A percentile compares a stretch with the other conserved stretches of the same genome.
Evolutionary conservation across 129 eudicot genomes (phyloP).

Genomic region (Artemisia annua): DNA sequence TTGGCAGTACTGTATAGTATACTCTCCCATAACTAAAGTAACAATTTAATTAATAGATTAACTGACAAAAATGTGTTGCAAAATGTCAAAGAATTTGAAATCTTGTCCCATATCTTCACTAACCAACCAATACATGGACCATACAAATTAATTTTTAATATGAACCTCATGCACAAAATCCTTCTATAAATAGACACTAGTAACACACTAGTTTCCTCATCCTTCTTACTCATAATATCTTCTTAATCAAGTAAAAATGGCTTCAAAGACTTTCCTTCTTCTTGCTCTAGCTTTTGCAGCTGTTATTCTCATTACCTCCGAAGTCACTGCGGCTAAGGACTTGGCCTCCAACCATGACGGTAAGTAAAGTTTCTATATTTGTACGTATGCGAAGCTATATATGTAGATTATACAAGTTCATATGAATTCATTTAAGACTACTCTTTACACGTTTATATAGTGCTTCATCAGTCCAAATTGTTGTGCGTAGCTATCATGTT

Average conservation of each 20-base stretch:
- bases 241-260: slow-evolving; percentile 18
- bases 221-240: background rate
- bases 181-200: slow-evolving; percentile 6
- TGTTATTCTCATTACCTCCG: slow-evolving; percentile 33
- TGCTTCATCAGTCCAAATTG: no score
- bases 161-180: background rate
- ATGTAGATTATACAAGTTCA: no score
- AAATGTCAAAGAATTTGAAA: slow-evolving; percentile 1
- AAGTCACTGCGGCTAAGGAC: slow-evolving; percentile 31
- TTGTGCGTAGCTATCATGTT: no score
- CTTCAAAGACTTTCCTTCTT: slow-evolving; percentile 29
- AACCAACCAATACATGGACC: background rate
- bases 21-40: no score
- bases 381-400: no score
- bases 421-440: no score
- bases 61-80: background rate
- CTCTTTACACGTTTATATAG: no score
- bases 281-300: slow-evolving; percentile 27
- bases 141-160: background rate
- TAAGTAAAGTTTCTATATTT: background rate
- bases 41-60: no score
- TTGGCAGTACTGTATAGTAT: no score
- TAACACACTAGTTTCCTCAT: slow-evolving; percentile 19
- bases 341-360: slow-evolving; percentile 31
- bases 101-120: slow-evolving; percentile 4